Base-by-base conservation (phyloP, 345 rosid species). In the Eucalyptus fibrosa region DNA sequence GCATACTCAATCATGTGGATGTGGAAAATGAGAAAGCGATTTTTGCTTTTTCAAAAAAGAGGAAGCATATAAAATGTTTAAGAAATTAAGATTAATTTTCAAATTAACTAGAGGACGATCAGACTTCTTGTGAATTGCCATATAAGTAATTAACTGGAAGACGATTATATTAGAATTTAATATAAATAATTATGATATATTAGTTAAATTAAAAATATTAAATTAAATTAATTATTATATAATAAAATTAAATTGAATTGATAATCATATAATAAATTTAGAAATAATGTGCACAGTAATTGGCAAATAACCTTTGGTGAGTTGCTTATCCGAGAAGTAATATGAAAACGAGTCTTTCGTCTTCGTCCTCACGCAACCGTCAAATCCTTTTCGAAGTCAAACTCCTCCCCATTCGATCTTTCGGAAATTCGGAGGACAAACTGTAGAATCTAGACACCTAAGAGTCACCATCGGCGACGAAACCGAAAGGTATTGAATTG, bases 141-240 rank as follows among this genome's bases (percentile, higher is more conserved):
- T 2, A 0, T 77, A 40, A 0, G 1, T 37, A 77, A 40, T 40
- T 77, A 3, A 7, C 0, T 1, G 5, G 4, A 77, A 77, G 0
- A 1, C n/a, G n/a, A 77, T 4, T 40, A 2, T 21, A 40, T 37
- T 11, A 2, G 0, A 9, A 40, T 77, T 37, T 11, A 7, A 23
- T 77, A 12, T 12, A 21, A 37, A 72, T 37, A 77, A 1, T 21
- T 23, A 21, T 1, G 7, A 6, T 19, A 0, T 2, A 40, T 40
- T 19, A 7, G 5, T 6, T 2, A 40, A 11, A 40, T 40, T 6
- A 6, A 7, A 7, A 40, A 77, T 6, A 21, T 40, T 5, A 72
- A 34, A 34, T 34, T 34, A 34, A 34, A 34, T 34, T 34, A 34
- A 34, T 34, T 2, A 34, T 34, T 34, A 3, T 34, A 34, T 34